These are phyloP conservation scores for Oehlia diaphana DNA, from an alignment of 192 early-diverging fungal species.

Conservation along the genomic window DNA sequence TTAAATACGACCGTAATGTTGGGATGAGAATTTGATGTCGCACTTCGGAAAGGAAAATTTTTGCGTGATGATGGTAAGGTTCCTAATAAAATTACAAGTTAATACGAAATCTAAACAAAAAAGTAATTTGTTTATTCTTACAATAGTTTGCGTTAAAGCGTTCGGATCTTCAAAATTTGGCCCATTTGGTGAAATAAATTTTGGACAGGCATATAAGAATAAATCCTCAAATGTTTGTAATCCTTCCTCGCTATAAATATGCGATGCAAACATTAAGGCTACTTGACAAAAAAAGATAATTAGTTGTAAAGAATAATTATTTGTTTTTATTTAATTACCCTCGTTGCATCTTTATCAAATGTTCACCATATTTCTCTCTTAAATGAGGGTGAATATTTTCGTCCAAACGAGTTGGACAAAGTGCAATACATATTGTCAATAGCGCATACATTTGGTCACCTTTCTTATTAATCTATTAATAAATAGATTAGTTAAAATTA, in stretches of 20 bases:
- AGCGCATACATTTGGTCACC: slow-evolving; percentile 96
- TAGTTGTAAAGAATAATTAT: background rate
- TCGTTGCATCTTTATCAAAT: slow-evolving; percentile 83
- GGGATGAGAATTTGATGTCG: slow-evolving; percentile 82
- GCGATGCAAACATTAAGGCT: background rate
- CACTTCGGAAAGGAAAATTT: slow-evolving; percentile 85
- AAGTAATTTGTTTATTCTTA: background rate
- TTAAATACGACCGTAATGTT: slow-evolving; percentile 90
- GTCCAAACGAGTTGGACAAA: slow-evolving; percentile 92
- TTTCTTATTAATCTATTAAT: slow-evolving; percentile 74
- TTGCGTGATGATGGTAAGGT: slow-evolving; percentile 79
- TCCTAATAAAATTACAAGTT: slow-evolving; percentile 39
- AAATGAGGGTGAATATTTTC: slow-evolving; percentile 87
- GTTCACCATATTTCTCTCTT: slow-evolving; percentile 93
- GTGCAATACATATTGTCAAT: slow-evolving; percentile 83
- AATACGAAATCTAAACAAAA: background rate
- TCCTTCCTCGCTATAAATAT: slow-evolving; percentile 69
- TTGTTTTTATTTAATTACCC: slow-evolving; percentile 44
- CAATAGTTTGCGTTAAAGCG: slow-evolving; percentile 32
- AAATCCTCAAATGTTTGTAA: slow-evolving; percentile 84
- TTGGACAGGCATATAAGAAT: slow-evolving; percentile 89
- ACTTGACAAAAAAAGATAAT: background rate
- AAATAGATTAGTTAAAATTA: background rate
- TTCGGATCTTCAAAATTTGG: slow-evolving; percentile 77
- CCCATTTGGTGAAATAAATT: slow-evolving; percentile 90